These are phyloP conservation scores for Leptographium wingfieldii DNA, from an alignment of 2,329 filamentous ascomycete species.

Conservation along the genomic window DNA sequence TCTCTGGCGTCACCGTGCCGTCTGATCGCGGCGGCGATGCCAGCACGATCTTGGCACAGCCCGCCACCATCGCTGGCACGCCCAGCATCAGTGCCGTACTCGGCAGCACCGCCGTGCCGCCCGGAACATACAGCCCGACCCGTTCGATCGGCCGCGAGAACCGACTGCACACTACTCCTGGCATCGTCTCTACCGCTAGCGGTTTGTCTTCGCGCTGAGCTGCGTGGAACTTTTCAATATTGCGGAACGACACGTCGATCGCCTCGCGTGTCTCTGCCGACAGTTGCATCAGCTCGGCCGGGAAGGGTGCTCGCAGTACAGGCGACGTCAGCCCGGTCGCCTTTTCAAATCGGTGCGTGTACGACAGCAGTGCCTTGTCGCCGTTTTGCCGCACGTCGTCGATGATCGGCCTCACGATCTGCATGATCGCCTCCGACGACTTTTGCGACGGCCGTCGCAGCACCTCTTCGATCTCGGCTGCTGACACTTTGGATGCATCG, in stretches of 20 bases:
- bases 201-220: constrained; percentile 78
- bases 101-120: constrained; percentile 91
- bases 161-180: constrained; percentile 85
- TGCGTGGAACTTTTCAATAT: constrained; percentile 87
- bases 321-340: constrained; percentile 82
- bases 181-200: constrained; percentile 90
- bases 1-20: constrained; percentile 86
- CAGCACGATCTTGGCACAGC: constrained; percentile 87
- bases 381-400: constrained; percentile 72
- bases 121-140: constrained; percentile 92
- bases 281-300: constrained; percentile 72
- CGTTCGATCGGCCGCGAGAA: constrained; percentile 87
- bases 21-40: constrained; percentile 84
- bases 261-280: constrained; percentile 72
- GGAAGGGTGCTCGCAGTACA: constrained; percentile 82
- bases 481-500: constrained; percentile 51
- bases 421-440: constrained; percentile 87
- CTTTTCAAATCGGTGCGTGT: constrained; percentile 97
- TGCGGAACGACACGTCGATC: constrained; percentile 89
- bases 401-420: constrained; percentile 84
- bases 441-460: constrained; percentile 86
- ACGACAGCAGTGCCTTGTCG: constrained; percentile 78
- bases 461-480: constrained; percentile 55
- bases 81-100: constrained; percentile 97
- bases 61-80: constrained; percentile 93